Conservation (phyloP, 257 asterid species). For the Osmanthus fragrans region DNA sequence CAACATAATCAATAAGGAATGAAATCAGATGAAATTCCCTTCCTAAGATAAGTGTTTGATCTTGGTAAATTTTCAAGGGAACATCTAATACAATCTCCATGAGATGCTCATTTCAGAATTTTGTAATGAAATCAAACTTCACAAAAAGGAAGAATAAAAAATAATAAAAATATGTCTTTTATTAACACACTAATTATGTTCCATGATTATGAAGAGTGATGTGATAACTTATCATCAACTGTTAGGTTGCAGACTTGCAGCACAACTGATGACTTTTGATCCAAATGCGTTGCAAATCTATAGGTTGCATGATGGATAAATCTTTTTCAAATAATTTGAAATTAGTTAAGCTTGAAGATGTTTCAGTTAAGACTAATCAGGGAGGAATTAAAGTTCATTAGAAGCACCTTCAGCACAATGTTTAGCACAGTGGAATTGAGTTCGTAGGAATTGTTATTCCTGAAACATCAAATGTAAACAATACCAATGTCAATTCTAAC, state of each 20-base stretch:
- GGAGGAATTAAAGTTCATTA: neutral
- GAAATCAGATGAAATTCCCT: too few species aligned
- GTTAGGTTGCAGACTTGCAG: neutral
- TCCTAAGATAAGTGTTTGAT: too few species aligned
- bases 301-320: neutral
- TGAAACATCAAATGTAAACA: neutral
- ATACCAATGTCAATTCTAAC: neutral
- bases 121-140: neutral
- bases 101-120: neutral
- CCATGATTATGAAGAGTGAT: neutral
- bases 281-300: neutral
- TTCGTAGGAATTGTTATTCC: neutral
- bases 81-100: neutral
- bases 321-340: neutral
- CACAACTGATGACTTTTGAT: neutral
- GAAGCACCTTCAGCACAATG: neutral
- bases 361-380: neutral
- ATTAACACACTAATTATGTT: too few species aligned
- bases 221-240: neutral
- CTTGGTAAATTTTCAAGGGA: too few species aligned
- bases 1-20: too few species aligned
- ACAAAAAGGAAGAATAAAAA: neutral
- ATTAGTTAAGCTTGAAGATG: neutral
- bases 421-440: neutral
- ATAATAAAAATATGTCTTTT: neutral